These are phyloP conservation scores for Spiromastix sp. DNA, from an alignment of 2,329 filamentous ascomycete species.

Conservation along the genomic window DNA sequence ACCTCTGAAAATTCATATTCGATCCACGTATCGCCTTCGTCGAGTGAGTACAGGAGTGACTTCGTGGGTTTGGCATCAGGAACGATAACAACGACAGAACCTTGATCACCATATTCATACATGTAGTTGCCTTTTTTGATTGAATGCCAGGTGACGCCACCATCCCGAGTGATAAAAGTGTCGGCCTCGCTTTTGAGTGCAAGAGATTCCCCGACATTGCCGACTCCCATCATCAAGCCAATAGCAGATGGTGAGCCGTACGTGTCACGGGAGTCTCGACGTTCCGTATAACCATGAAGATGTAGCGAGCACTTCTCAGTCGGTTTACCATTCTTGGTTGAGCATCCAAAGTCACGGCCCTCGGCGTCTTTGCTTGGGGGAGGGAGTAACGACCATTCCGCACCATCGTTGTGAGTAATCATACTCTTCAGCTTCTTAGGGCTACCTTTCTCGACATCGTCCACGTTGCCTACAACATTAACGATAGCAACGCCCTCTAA, in stretches of 20 bases:
- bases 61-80: conserved; percentile 59
- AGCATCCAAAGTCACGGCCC: conserved; percentile 62
- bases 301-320: conserved; percentile 70
- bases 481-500: conserved; percentile 83
- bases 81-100: conserved; percentile 82
- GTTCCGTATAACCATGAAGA: conserved; percentile 91
- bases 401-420: conserved; percentile 95
- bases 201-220: conserved; percentile 74
- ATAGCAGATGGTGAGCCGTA: conserved; percentile 83
- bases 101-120: conserved; percentile 94
- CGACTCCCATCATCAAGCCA: conserved; percentile 80
- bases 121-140: conserved; percentile 81
- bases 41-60: conserved; percentile 61
- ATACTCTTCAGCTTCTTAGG: conserved; percentile 76
- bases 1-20: conserved; percentile 62
- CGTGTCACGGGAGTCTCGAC: conserved; percentile 67
- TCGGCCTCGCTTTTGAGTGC: conserved; percentile 60
- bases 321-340: conserved; percentile 41
- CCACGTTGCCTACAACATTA: conserved; percentile 70
- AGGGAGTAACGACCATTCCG: conserved; percentile 67
- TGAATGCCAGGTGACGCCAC: conserved; percentile 77
- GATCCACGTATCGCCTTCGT: conserved; percentile 73
- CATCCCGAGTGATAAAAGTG: conserved; percentile 85
- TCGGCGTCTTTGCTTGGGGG: conserved; percentile 64
- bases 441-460: conserved; percentile 51